These are phyloP conservation scores for Alternaria sp. DNA, from an alignment of 2,329 filamentous ascomycete genomes.

Conservation along the genomic window DNA sequence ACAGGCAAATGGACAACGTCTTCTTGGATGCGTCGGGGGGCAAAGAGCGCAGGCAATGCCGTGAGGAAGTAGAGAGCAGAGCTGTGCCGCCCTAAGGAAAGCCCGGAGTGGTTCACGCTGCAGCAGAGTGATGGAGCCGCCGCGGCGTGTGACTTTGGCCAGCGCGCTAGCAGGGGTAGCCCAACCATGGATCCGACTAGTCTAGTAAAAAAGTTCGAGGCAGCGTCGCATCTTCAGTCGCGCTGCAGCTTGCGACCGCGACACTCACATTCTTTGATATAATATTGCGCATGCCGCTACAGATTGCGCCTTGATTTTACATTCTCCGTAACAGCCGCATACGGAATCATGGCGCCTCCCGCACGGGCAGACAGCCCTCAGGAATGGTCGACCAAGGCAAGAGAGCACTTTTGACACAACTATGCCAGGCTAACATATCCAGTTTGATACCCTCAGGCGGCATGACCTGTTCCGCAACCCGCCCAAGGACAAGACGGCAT, in stretches of 20 bases:
- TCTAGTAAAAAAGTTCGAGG: slow-evolving; percentile 16
- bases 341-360: slow-evolving; percentile 37
- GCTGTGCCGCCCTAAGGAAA: slow-evolving; percentile 40
- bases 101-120: slow-evolving; percentile 28
- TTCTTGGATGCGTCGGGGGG: slow-evolving; percentile 23
- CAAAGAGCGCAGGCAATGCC: slow-evolving; percentile 23
- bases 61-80: slow-evolving; percentile 21
- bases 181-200: slow-evolving; percentile 13
- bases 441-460: slow-evolving; percentile 81
- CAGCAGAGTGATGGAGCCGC: slow-evolving; percentile 28
- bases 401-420: background rate
- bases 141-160: slow-evolving; percentile 24
- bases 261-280: background rate
- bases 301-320: slow-evolving; percentile 6
- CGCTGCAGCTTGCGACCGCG: slow-evolving; percentile 5
- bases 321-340: background rate
- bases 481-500: slow-evolving; percentile 84
- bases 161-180: slow-evolving; percentile 19
- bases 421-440: background rate
- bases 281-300: background rate
- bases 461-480: slow-evolving; percentile 90
- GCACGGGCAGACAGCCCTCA: slow-evolving; percentile 50
- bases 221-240: slow-evolving; percentile 10
- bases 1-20: slow-evolving; percentile 31
- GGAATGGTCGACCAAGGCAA: slow-evolving; percentile 74